Evolutionary conservation across 371 early-diverging fungal genomes (phyloP).

Genomic region (Haplosporangium sp.): DNA sequence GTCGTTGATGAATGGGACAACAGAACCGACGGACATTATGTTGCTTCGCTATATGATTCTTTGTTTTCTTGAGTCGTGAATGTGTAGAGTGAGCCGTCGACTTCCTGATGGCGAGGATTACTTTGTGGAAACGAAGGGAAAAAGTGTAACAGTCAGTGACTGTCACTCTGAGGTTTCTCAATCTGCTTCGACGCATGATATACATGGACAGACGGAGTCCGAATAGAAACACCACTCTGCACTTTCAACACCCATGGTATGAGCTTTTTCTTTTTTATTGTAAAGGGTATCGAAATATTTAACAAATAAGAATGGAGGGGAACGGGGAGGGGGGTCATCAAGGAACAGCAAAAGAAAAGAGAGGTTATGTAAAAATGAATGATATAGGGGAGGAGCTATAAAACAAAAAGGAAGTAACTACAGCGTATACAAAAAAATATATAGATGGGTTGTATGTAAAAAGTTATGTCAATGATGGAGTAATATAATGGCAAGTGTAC

Average conservation of each 20-base stretch:
- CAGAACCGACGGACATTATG: constrained; percentile 43
- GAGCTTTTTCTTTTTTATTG: neutral
- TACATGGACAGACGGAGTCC: too few species aligned
- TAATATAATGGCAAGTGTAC: neutral
- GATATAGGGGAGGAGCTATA: too few species aligned
- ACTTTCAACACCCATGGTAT: neutral
- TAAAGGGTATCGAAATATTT: constrained; percentile 9
- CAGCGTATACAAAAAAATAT: constrained; percentile 7
- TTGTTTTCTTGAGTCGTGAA: neutral
- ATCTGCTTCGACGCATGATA: too few species aligned
- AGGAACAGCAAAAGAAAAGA: neutral
- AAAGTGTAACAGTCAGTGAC: neutral
- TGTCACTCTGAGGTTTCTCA: too few species aligned
- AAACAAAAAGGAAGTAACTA: neutral
- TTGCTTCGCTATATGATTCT: too few species aligned
- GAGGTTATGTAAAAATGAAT: too few species aligned
- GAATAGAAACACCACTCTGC: neutral
- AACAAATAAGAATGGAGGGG: neutral
- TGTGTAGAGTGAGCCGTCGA: neutral
- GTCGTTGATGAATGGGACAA: constrained; percentile 45
- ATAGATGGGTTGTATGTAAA: neutral
- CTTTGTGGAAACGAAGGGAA: too few species aligned
- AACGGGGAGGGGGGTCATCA: neutral
- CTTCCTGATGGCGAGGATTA: too few species aligned
- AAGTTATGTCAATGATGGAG: neutral